Evolutionary conservation across 495 filamentous ascomycete genomes (phyloP).

Genomic region (Aspergillus diversus): DNA sequence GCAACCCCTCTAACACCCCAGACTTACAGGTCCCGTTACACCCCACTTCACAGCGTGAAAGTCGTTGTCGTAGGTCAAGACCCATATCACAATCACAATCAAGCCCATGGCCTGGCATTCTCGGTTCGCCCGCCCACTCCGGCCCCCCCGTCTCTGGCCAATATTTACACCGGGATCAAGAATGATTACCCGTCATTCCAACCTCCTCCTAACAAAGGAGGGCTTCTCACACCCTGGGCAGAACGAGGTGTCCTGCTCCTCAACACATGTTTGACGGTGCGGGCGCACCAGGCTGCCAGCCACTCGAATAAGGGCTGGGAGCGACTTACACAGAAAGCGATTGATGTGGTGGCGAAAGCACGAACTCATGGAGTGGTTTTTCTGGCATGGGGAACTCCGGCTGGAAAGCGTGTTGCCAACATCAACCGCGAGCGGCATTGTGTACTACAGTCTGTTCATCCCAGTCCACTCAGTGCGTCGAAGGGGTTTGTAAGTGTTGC

Average conservation of each 20-base stretch:
- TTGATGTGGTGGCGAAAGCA: slow-evolving; percentile 79
- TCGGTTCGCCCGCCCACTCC: slow-evolving; percentile 86
- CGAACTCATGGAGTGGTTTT: slow-evolving; percentile 85
- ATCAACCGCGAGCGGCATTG: slow-evolving; percentile 73
- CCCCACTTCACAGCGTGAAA: slow-evolving; percentile 83
- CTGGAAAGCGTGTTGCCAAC: slow-evolving; percentile 70
- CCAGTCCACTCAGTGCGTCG: slow-evolving; percentile 81
- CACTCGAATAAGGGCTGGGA: slow-evolving; percentile 91
- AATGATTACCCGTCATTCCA: slow-evolving; percentile 85
- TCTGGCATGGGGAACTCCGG: slow-evolving; percentile 87
- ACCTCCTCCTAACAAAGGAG: slow-evolving; percentile 72
- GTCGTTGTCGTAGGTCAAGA: slow-evolving; percentile 93
- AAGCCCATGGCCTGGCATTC: slow-evolving; percentile 95
- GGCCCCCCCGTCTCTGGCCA: slow-evolving; percentile 83
- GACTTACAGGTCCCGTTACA: slow-evolving; percentile 76
- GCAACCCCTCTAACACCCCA: neutral
- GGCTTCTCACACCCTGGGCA: slow-evolving; percentile 89
- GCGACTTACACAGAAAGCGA: slow-evolving; percentile 83
- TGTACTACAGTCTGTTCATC: slow-evolving; percentile 85
- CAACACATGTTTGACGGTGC: slow-evolving; percentile 91
- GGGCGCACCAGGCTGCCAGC: slow-evolving; percentile 80
- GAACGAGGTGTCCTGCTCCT: slow-evolving; percentile 88
- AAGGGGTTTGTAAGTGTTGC: slow-evolving; percentile 66
- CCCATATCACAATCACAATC: slow-evolving; percentile 93
- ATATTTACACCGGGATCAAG: slow-evolving; percentile 86